These are phyloP conservation scores for Yarrowia galli DNA, from an alignment of 1,139 yeast species.

Conservation along the genomic window DNA sequence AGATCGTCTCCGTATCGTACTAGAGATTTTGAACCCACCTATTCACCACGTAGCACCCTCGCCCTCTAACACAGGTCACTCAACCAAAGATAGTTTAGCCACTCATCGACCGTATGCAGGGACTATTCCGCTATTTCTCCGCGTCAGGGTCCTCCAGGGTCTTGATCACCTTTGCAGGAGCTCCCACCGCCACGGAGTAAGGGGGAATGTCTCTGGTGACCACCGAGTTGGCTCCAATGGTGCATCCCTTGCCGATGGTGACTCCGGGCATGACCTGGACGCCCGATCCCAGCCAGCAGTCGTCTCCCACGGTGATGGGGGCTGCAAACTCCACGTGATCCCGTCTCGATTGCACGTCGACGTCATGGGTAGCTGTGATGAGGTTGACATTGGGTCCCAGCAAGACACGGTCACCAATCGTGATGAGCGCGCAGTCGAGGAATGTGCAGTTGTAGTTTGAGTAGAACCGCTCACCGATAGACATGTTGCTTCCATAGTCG, in stretches of 20 bases:
- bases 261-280: slow-evolving; percentile 68
- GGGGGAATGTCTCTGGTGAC: slow-evolving; percentile 64
- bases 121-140: neutral
- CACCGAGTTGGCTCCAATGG: slow-evolving; percentile 72
- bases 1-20: no score
- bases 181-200: slow-evolving; percentile 63
- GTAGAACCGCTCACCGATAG: slow-evolving; percentile 42
- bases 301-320: slow-evolving; percentile 66
- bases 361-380: slow-evolving; percentile 69
- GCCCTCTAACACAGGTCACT: no score
- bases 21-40: no score
- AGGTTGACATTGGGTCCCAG: slow-evolving; percentile 70
- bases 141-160: slow-evolving; percentile 14
- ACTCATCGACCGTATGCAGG: no score
- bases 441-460: slow-evolving; percentile 58
- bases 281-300: slow-evolving; percentile 71
- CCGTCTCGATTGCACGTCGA: slow-evolving; percentile 58
- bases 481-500: slow-evolving; percentile 28
- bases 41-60: no score
- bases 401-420: slow-evolving; percentile 66
- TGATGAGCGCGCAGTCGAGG: slow-evolving; percentile 66
- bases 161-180: slow-evolving; percentile 60
- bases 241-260: slow-evolving; percentile 65
- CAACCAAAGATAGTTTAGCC: no score
- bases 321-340: slow-evolving; percentile 60